Percentiles rank a stretch among this genome's conserved stretches.
Evolutionary conservation across 768 basidiomycete species (phyloP).

Genomic region (Naganishia antarctica): DNA sequence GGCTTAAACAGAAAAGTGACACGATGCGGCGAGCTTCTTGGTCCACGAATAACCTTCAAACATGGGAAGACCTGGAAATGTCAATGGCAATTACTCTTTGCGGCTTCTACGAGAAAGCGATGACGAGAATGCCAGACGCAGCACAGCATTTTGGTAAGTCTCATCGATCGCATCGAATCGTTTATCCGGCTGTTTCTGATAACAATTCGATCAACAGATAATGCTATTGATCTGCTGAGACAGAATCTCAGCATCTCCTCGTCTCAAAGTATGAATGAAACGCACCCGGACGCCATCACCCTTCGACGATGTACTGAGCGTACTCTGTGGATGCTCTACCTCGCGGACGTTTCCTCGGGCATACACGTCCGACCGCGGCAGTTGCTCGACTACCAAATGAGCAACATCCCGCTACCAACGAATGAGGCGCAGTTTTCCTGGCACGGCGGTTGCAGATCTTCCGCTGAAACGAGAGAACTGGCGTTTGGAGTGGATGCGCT

Average conservation of each 20-base stretch:
- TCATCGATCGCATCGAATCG: too few relatives aligned
- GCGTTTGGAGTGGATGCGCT: constrained; percentile 32
- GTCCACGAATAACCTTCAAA: constrained; percentile 9
- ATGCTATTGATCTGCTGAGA: constrained; percentile 12
- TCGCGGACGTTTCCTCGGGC: constrained; percentile 41
- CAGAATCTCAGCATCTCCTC: background rate
- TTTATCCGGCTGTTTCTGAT: too few relatives aligned
- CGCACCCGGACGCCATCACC: constrained; percentile 27
- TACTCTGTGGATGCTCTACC: constrained; percentile 44
- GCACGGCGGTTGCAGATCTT: constrained; percentile 8
- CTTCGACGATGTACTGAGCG: constrained; percentile 37
- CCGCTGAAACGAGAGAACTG: constrained; percentile 24
- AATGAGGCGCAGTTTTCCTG: constrained; percentile 31
- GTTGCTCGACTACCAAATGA: constrained; percentile 19
- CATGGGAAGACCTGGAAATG: constrained; percentile 46
- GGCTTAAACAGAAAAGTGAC: constrained; percentile 8
- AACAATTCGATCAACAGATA: too few relatives aligned
- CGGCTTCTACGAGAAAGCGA: constrained; percentile 29
- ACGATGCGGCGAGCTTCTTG: constrained; percentile 15
- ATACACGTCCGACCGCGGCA: constrained; percentile 22
- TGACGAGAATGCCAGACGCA: constrained; percentile 5
- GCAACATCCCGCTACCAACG: constrained; percentile 34
- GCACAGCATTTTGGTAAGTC: constrained; percentile 23
- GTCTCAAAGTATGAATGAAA: constrained; percentile 5
- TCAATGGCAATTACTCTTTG: constrained; percentile 38